Evolutionary conservation across 805 yeast genomes (phyloP), one percentile per base, ranked within the genome.

Genomic region (Kregervanrija delftensis): DNA sequence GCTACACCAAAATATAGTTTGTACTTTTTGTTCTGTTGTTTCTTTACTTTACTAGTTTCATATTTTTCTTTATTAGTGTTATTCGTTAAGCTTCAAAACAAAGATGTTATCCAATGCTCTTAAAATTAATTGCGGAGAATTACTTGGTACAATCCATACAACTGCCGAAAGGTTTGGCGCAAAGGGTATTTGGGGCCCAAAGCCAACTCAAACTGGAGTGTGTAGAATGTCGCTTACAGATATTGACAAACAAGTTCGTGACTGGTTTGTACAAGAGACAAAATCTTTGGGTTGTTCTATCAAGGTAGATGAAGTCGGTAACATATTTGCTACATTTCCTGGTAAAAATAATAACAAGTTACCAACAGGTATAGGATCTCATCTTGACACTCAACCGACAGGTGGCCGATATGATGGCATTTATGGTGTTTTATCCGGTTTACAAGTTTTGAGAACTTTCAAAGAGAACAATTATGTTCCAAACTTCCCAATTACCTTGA

Each of bases 401-500:
- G 89, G 88, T 33, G 88, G 89, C 9, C 67, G 86, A 46, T 82
- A 81, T 53, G 89, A 82, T 55, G 89, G 88, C 37, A 76, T 82
- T 35, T 67, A 71, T 30, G 89, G 89, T 15, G 87, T 82, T 8
- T 63, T 81, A 39, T 64, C 81, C 10, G 87, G 86, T 1, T 63
- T 82, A 38, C 86, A 82, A 60, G 78, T 82, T 4, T 60, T 82
- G 52, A 65, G 86, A 46, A 79, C 86, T 5, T 63, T 82, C 57
- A 76, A 77, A 47, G 84, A 78, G 17, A 76, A 77, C 60, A 64
- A 68, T 36, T 74, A 64, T 53, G 67, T 65, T 11, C 86, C 89
- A n/a, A 72, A 77, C 46, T 81, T 68, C 49, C 87, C 86, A 5
- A 72, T 82, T 43, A 79, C 81, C 6, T 69, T 78, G 5, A 70